phyloP scores from a whole-genome alignment of 441 rosid species.

The Geranium incanum region DNA sequence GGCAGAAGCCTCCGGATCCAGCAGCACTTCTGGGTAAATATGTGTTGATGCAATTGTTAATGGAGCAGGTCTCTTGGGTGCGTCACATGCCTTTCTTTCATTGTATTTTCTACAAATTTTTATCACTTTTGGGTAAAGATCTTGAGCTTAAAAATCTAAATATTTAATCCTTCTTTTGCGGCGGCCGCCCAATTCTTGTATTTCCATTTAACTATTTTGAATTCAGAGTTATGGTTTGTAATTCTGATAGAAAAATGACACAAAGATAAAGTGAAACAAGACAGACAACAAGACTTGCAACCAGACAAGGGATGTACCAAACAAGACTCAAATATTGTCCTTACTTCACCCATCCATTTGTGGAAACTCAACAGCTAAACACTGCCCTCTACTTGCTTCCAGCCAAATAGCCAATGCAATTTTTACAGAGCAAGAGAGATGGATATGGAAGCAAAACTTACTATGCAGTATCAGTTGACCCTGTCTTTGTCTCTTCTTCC shows the following conservation, averaged over 20 bases:
- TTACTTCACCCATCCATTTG: neutral
- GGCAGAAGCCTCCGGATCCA: too few species aligned
- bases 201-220: neutral
- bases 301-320: neutral
- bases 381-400: neutral
- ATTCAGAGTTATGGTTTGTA: too few species aligned
- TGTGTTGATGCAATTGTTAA: neutral
- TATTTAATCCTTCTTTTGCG: neutral
- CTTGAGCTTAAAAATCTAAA: too few species aligned
- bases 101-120: neutral
- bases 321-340: neutral
- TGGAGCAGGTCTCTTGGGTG: neutral
- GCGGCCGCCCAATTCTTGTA: neutral
- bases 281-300: constrained; percentile 2
- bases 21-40: too few species aligned
- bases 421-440: neutral
- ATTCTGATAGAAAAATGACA: too few species aligned
- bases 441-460: neutral
- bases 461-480: constrained; percentile 28
- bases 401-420: neutral
- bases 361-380: neutral
- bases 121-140: too few species aligned
- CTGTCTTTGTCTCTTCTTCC: constrained; percentile 36
- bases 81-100: neutral
- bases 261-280: neutral